phyloP scores from a whole-genome alignment of 352 stramenopile species.

The Globisporangium viniferum region DNA sequence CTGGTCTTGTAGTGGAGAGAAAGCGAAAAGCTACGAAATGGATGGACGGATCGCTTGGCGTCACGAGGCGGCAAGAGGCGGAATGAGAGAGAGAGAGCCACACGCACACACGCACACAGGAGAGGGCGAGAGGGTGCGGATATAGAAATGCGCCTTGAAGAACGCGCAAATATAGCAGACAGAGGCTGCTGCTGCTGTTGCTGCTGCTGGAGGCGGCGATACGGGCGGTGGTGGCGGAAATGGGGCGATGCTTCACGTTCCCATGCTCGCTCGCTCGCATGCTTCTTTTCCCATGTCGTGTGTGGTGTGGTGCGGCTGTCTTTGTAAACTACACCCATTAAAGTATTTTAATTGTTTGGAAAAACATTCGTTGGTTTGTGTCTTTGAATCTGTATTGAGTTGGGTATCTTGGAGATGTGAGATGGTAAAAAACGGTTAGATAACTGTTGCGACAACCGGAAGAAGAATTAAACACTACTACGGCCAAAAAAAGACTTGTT shows the following conservation, averaged over 20 bases:
- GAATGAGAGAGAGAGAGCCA: neutral
- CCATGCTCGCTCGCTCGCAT: neutral
- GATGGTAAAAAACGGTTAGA: neutral
- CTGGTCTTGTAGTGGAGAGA: neutral
- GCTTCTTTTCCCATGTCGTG: neutral
- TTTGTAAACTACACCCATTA: neutral
- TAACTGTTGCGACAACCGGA: neutral
- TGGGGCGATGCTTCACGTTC: neutral
- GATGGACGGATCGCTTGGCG: neutral
- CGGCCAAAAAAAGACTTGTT: neutral
- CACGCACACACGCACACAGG: neutral
- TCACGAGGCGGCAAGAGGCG: neutral
- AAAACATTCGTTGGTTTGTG: neutral
- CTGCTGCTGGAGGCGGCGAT: neutral
- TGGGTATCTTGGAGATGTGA: neutral
- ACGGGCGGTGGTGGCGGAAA: neutral
- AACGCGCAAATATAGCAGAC: neutral
- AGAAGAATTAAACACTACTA: neutral
- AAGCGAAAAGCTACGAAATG: neutral
- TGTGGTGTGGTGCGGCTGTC: too few relatives aligned
- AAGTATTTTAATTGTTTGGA: neutral
- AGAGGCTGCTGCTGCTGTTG: neutral
- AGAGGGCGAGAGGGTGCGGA: neutral
- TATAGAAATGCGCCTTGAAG: neutral
- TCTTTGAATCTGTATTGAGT: neutral